Evolutionary conservation across 2,329 filamentous ascomycete genomes (phyloP), one percentile per base, ranked within the genome.

Genomic region (Calonectria hawksworthii): DNA sequence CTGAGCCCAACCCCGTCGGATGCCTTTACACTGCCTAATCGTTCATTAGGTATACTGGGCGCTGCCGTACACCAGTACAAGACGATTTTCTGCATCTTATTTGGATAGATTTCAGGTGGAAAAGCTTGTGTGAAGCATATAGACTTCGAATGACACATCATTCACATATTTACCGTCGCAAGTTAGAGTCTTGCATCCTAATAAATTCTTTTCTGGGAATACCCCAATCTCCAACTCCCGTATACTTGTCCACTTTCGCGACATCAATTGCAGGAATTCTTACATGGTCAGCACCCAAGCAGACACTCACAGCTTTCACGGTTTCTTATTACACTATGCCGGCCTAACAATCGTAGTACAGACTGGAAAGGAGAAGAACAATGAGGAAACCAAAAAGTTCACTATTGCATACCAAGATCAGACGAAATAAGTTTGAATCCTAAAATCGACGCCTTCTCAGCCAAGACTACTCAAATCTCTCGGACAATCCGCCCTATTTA

Each of bases 211-310:
- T 44, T 21, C 38, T 18, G 7, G 18, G 7, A 44, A 6, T 6
- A 21, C 18, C 18, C 18, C 18, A n/a, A 44, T 18, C 41, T 10
- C n/a, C n/a, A n/a, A 41, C 14, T n/a, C 41, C 8, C 18, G 7
- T 7, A 21, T 44, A 44, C 18, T 34, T 34, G 8, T n/a, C 0
- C 7, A n/a, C 6, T 16, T 44, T 44, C 41, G n/a, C 9, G 2
- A 7, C 8, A 10, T 3, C 41, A 44, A 44, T 44, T 21, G 7
- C 41, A n/a, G 41, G 18, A 21, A 9, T 21, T 44, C 5, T 44
- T 9, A 4, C 1, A 1, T 21, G 18, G 1, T n/a, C 7, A 44
- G 18, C 8, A 3, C 1, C 36, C 14, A 38, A 4, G 7, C 14
- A 14, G 13, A 2, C 16, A 14, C 9, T 16, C 14, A 38, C 36